phyloP scores from a whole-genome alignment of 2,329 filamentous ascomycete genomes.

The Penicillium italicum region DNA sequence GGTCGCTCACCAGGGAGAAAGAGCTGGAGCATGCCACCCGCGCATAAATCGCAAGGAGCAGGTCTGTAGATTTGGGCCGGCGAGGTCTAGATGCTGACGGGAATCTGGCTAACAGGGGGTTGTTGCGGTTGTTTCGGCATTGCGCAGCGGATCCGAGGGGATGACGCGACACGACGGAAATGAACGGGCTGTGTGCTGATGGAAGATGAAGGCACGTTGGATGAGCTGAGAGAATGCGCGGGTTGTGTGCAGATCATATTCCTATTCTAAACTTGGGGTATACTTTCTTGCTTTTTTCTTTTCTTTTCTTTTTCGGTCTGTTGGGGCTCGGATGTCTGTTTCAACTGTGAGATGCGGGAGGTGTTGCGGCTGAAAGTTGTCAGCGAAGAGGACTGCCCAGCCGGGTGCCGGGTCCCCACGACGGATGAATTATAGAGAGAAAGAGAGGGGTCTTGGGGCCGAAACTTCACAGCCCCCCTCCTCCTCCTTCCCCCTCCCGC shows the following conservation, averaged over 20 bases:
- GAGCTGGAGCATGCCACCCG: neutral
- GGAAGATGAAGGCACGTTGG: neutral
- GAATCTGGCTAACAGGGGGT: neutral
- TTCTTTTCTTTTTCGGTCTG: neutral
- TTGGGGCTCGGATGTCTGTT: neutral
- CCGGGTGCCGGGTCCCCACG: neutral
- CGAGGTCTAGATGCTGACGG: neutral
- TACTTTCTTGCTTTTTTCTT: neutral
- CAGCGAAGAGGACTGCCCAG: neutral
- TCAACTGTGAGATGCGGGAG: neutral
- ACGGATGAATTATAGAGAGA: neutral
- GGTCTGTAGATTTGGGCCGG: neutral
- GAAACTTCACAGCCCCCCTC: conserved; percentile 2
- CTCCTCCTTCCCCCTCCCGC: too few relatives aligned
- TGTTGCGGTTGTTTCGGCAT: neutral
- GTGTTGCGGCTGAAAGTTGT: conserved; percentile 4
- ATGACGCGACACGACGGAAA: neutral
- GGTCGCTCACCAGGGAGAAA: neutral
- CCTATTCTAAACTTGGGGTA: neutral
- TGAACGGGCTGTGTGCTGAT: neutral
- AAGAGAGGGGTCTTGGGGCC: neutral
- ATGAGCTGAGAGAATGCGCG: neutral
- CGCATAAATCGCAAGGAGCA: neutral
- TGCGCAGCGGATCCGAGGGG: neutral
- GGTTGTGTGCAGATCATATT: neutral